phyloP scores from a whole-genome alignment of 2,329 filamentous ascomycete genomes.

The Exophiala oligosperma region DNA sequence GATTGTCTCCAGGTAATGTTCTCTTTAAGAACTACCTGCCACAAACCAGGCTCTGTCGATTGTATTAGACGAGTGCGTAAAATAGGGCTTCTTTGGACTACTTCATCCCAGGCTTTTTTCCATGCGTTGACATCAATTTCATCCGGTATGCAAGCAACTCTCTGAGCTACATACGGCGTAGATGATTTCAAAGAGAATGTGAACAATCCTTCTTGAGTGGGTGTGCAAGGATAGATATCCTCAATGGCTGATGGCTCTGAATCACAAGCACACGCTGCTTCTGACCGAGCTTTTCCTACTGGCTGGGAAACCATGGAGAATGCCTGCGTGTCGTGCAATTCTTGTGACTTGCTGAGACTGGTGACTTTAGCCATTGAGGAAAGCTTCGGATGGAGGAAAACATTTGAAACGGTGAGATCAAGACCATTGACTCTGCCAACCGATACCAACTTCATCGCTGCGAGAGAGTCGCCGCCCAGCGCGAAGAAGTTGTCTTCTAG shows the following conservation, averaged over 20 bases:
- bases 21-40: conserved; percentile 42
- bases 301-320: conserved; percentile 34
- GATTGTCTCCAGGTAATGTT: conserved; percentile 38
- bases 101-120: conserved; percentile 48
- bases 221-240: conserved; percentile 46
- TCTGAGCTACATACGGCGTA: conserved; percentile 51
- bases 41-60: conserved; percentile 37
- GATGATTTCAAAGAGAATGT: conserved; percentile 49
- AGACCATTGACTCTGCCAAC: conserved; percentile 24
- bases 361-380: conserved; percentile 47
- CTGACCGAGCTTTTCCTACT: conserved; percentile 35
- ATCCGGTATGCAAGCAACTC: conserved; percentile 41
- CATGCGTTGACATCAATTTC: conserved; percentile 44
- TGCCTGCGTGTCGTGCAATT: conserved; percentile 16
- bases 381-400: conserved; percentile 42
- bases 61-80: conserved; percentile 50
- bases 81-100: conserved; percentile 47
- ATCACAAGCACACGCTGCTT: conserved; percentile 40
- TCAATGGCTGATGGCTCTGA: conserved; percentile 33
- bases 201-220: conserved; percentile 47
- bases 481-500: conserved; percentile 35
- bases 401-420: conserved; percentile 29
- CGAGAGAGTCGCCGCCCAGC: conserved; percentile 35
- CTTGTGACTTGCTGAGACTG: conserved; percentile 30
- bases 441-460: conserved; percentile 34